Evolutionary conservation across 2,329 filamentous ascomycete genomes (phyloP).

Genomic region (Cladobotryum mycophilum): DNA sequence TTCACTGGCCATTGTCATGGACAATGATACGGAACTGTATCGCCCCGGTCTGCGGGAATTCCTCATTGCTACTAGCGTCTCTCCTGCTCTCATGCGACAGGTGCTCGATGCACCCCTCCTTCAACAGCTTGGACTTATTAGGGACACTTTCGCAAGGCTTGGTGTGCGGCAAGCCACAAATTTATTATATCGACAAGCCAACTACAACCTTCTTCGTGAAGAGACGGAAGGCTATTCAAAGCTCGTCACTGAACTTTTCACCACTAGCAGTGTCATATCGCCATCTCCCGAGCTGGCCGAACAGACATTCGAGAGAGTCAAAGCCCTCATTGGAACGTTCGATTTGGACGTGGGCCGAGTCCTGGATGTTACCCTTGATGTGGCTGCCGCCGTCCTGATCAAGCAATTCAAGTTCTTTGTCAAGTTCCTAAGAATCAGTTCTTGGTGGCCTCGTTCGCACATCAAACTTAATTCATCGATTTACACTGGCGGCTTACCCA

Average conservation of each 20-base stretch:
- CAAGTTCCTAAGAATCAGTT: slow-evolving; percentile 83
- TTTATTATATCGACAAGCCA: slow-evolving; percentile 87
- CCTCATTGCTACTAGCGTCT: slow-evolving; percentile 65
- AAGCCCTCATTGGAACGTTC: slow-evolving; percentile 92
- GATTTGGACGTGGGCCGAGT: slow-evolving; percentile 94
- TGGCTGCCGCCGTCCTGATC: slow-evolving; percentile 88
- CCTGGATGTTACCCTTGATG: slow-evolving; percentile 88
- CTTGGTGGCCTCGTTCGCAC: slow-evolving; percentile 83
- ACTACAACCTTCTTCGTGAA: slow-evolving; percentile 91
- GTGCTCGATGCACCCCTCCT: slow-evolving; percentile 76
- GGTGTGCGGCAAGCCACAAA: slow-evolving; percentile 89
- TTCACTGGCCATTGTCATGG: slow-evolving; percentile 70
- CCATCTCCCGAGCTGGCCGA: slow-evolving; percentile 71
- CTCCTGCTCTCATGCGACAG: slow-evolving; percentile 65
- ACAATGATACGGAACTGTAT: slow-evolving; percentile 53
- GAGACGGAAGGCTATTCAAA: slow-evolving; percentile 97
- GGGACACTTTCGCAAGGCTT: slow-evolving; percentile 76
- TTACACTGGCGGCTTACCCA: slow-evolving; percentile 63
- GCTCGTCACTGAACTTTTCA: slow-evolving; percentile 90
- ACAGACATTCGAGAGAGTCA: slow-evolving; percentile 84
- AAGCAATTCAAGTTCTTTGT: slow-evolving; percentile 93
- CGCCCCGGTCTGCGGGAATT: slow-evolving; percentile 56
- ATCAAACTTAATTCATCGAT: slow-evolving; percentile 35
- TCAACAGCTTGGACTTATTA: slow-evolving; percentile 70
- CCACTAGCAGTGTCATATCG: slow-evolving; percentile 68